These are phyloP conservation scores for Didymella pinodella DNA, from an alignment of 2,329 filamentous ascomycete species.

Conservation along the genomic window DNA sequence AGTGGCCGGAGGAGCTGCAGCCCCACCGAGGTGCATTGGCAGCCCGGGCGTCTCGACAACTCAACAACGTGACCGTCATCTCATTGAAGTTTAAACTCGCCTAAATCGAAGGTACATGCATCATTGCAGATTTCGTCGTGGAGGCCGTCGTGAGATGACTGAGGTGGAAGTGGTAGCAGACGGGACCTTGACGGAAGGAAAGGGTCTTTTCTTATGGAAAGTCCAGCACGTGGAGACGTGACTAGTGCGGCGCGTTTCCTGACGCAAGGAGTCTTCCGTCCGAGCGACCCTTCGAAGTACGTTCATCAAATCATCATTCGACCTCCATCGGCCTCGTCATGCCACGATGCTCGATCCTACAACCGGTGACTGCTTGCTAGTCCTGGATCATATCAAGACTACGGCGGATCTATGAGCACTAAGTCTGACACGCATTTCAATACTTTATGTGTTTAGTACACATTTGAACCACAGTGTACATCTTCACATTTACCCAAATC, in stretches of 20 bases:
- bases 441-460: background rate
- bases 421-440: background rate
- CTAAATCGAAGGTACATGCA: background rate
- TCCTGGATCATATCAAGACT: background rate
- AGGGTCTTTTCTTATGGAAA: background rate
- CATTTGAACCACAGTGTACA: background rate
- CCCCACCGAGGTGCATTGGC: conserved; percentile 1
- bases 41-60: background rate
- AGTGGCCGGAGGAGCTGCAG: conserved; percentile 10
- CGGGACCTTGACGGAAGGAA: background rate
- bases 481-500: background rate
- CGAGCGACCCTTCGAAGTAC: background rate
- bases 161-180: background rate
- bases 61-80: background rate
- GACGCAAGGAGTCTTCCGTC: background rate
- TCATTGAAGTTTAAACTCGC: background rate
- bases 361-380: background rate
- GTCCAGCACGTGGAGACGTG: background rate
- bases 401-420: background rate
- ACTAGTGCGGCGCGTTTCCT: background rate
- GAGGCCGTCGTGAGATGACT: background rate
- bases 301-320: background rate
- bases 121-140: background rate
- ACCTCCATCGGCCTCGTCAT: too few species aligned
- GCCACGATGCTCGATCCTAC: background rate